Base-by-base conservation (phyloP, 768 basidiomycete genomes). In the Pulveroboletus sp. region DNA sequence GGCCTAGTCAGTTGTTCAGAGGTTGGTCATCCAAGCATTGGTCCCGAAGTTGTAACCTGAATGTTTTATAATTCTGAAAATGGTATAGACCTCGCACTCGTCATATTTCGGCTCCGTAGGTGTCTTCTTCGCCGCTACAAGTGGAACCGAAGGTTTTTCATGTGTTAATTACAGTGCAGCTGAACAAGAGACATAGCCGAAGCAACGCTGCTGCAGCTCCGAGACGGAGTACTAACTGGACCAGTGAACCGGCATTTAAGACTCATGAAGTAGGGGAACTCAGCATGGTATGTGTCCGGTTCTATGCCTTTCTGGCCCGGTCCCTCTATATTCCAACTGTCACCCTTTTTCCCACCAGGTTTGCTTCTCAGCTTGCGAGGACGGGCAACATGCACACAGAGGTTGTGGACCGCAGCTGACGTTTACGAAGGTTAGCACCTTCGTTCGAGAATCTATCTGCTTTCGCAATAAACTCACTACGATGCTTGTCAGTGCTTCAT, bases 281-380 rank as follows among this genome's bases (percentile, higher is more conserved):
- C 27, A 33, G 27, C 25, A 49, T 53, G 16, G 50, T 53, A 43
- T 16, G 49, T n/a, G 14, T n/a, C 21, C 21, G 16, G 10, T 24
- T 9, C 16, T n/a, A 2, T 35, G 17, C 9, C 6, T n/a, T n/a
- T 43, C 33, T 16, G 5, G 2, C 23, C 17, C 21, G 34, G 17
- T 20, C 13, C 23, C n/a, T 29, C 12, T 40, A 25, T 27, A n/a
- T n/a, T n/a, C n/a, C n/a, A n/a, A n/a, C n/a, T n/a, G n/a, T 10
- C 10, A 12, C 8, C n/a, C 12, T 29, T 29, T 29, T 29, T 29
- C 12, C 12, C 9, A 11, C 17, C 19, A 55, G 54, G 38, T 55
- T 25, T 53, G 43, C 23, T 14, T 56, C 13, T 56, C 55, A 6
- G 52, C 55, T 13, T 56, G 52, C 34, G 43, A 29, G 12, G 55